Percentiles rank a stretch among this genome's conserved stretches.
Conservation (phyloP, 2,329 filamentous ascomycete species). For the Aspergillus brasiliensis region DNA sequence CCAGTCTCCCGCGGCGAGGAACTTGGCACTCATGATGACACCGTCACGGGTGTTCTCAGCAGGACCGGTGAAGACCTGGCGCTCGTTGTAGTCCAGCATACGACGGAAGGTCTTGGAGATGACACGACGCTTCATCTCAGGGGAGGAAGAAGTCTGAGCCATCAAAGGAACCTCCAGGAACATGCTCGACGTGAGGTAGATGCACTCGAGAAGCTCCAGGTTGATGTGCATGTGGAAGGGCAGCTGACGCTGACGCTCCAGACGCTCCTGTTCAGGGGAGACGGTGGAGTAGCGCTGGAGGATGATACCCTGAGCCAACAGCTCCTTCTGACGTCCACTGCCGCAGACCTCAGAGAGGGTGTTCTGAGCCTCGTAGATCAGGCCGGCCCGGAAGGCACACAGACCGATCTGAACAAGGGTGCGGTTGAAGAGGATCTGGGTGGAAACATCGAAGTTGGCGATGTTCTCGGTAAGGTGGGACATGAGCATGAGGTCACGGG, state of each 20-base stretch:
- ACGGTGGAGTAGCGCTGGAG: conserved; percentile 97
- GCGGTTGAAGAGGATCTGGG: conserved; percentile 97
- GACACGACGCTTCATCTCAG: conserved; percentile 93
- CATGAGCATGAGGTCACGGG: conserved; percentile 99
- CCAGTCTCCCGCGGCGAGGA: conserved; percentile 95
- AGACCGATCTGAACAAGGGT: conserved; percentile 97
- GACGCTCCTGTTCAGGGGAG: conserved; percentile 93
- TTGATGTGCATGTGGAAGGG: conserved; percentile 99
- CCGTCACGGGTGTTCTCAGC: conserved; percentile 99
- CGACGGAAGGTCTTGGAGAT: conserved; percentile 99
- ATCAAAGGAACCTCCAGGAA: conserved; percentile 96
- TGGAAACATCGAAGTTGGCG: conserved; percentile 91
- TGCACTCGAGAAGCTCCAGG: conserved; percentile 94
- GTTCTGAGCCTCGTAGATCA: conserved; percentile 96
- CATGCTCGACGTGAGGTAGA: conserved; percentile 99
- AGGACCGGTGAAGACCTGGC: conserved; percentile 97
- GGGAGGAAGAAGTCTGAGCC: conserved; percentile 93
- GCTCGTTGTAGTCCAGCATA: conserved; percentile 99
- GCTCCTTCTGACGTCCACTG: conserved; percentile 95
- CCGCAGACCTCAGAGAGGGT: conserved; percentile 98
- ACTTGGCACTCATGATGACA: conserved; percentile 98
- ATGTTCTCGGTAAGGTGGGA: conserved; percentile 98
- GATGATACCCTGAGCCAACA: conserved; percentile 96
- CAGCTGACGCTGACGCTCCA: conserved; percentile 95
- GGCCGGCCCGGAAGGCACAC: conserved; percentile 94